Conservation (phyloP, 495 filamentous ascomycete genomes). For the Bryoglossum gracile region DNA sequence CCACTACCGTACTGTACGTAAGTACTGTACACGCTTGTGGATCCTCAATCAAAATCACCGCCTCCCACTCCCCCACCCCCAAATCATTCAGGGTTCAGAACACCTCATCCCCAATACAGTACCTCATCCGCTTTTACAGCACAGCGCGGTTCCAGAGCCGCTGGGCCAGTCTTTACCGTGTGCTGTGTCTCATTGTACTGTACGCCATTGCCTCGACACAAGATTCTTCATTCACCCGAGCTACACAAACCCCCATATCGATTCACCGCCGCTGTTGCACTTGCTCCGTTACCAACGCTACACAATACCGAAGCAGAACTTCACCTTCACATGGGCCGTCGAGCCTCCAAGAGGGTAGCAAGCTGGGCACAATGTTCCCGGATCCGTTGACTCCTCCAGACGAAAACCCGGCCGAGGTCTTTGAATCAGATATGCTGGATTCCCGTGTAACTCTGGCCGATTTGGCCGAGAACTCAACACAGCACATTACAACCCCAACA, state of each 20-base stretch:
- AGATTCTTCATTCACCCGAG: conserved; percentile 10
- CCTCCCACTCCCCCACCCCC: too few relatives aligned
- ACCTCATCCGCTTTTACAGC: too few relatives aligned
- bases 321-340: conserved; percentile 18
- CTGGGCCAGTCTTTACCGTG: background rate
- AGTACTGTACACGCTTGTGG: too few relatives aligned
- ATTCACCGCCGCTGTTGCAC: background rate
- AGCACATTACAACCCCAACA: conserved; percentile 8
- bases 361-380: conserved; percentile 16
- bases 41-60: too few relatives aligned
- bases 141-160: background rate
- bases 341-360: background rate
- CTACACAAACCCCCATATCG: conserved; percentile 12
- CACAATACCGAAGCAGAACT: conserved; percentile 5
- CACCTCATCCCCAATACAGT: too few relatives aligned
- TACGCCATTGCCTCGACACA: conserved; percentile 6
- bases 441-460: background rate
- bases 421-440: conserved; percentile 1
- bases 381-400: conserved; percentile 13
- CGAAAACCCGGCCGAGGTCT: conserved; percentile 9
- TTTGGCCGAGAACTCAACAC: background rate
- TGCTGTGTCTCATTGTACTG: conserved; percentile 5
- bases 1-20: too few relatives aligned
- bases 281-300: background rate
- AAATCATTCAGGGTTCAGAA: too few relatives aligned